Evolutionary conservation across 2,329 filamentous ascomycete species (phyloP).

Genomic region (Chrysoporthe puriensis): DNA sequence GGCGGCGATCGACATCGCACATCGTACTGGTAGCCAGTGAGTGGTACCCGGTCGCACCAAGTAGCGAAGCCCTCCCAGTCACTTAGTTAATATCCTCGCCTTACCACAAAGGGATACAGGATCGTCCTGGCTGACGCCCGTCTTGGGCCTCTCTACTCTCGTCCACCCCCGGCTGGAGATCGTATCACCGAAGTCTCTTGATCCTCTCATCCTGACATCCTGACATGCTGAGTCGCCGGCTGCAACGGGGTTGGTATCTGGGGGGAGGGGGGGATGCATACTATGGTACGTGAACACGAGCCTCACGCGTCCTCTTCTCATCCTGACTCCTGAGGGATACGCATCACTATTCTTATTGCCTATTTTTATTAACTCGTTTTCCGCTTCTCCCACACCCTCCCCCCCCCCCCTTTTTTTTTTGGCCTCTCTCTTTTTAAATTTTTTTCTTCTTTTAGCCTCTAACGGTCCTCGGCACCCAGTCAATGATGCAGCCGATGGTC

Average conservation of each 20-base stretch:
- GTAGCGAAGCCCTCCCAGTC: neutral
- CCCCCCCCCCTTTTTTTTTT: neutral
- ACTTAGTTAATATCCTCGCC: neutral
- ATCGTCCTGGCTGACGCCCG: neutral
- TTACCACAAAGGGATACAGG: neutral
- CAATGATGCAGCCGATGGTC: too few relatives aligned
- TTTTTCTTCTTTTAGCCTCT: too few relatives aligned
- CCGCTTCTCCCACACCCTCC: neutral
- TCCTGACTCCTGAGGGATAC: neutral
- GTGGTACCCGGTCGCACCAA: too few relatives aligned
- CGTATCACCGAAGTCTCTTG: slow-evolving; percentile 2
- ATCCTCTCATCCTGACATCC: neutral
- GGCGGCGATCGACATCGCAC: neutral
- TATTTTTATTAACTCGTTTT: neutral
- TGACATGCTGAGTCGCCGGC: neutral
- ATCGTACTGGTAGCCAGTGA: too few relatives aligned
- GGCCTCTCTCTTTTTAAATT: neutral
- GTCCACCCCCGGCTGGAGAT: neutral
- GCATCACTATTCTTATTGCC: neutral
- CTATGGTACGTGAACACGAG: neutral
- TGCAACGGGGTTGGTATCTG: neutral
- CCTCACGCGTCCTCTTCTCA: neutral
- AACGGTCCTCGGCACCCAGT: too few relatives aligned
- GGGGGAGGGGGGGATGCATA: neutral
- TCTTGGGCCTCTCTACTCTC: neutral